Evolutionary conservation across 108 stramenopile species (phyloP), one percentile per base, ranked within the genome.

Genomic region (Nannochloropsis gaditana): DNA sequence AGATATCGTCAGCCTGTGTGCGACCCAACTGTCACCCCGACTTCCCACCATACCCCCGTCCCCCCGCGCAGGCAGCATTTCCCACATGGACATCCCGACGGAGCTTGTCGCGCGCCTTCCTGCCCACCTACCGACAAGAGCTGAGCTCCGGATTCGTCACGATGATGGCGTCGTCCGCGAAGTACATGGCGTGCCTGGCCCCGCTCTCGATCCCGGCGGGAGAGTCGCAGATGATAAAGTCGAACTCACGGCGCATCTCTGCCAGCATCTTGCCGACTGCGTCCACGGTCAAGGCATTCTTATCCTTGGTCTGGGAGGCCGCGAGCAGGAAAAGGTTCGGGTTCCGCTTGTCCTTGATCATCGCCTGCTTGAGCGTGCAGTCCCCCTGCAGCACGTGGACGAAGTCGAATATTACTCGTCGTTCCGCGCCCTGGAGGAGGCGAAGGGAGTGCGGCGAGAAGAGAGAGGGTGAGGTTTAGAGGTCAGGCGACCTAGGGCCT

Each of bases 181-280:
- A 91, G 85, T 93, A 93, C 93, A 93, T 93, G 80, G 92, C 92
- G 84, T 93, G 93, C 79, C 88, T 85, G 9, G 92, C 93, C 6
- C 93, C 93, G 47, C 87, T 89, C 50, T 93, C 93, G 79, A 93
- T 93, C 19, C 93, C 92, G 4, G 92, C 93, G 8, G 92, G 93
- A 45, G 85, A 86, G 84, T 93, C 93, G 59, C 93, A 84, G 5
- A 93, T 90, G n/a, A 93, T 92, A 80, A 90, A 93, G n/a, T 91
- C 92, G 83, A 92, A 93, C 15, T 45, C 84, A 21, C 87, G 43
- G 45, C 90, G 47, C 84, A 93, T 47, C 84, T 92, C 83, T 1
- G 82, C 42, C 83, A 93, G 85, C 21, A 92, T 86, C 42, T 84
- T 43, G 43, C 91, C 92, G 1, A 93, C 93, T 11, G 92, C 93